Base-by-base conservation (phyloP, 2,329 filamentous ascomycete genomes). In the Thermothelomyces thermophilus region DNA sequence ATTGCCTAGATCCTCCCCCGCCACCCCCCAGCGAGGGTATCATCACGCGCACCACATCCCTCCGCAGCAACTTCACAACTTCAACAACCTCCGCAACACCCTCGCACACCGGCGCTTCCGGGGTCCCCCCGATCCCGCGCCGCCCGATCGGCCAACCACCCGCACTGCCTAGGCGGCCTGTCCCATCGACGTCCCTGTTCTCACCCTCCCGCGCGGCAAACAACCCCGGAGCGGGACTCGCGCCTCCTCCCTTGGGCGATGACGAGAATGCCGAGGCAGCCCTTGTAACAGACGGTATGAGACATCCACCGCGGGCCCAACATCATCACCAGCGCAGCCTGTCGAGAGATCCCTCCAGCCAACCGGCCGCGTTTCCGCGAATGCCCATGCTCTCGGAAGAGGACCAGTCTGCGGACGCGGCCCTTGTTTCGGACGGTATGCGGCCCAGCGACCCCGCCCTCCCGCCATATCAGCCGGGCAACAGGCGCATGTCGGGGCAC, bases 391-490 rank as follows among this genome's bases (percentile, higher is more conserved):
- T 50, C 37, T 52, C 45, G 11, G 53, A 55, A 16, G 55, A 58
- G 24, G 51, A 56, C 2, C 49, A 56, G 16, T 16, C 37, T 10
- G 57, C 50, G 24, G 56, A 54, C 30, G 36, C 51, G 41, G 56
- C 60, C 4, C 53, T 62, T 28, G 56, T 60, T 2, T 60, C 60
- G 11, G 60, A 62, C 47, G 60, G 60, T 24, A 60, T 60, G 56
- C 51, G 58, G 22, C 57, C 57, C 10, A 51, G 50, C 5, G 57
- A 60, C 40, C 53, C 59, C 8, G 59, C 56, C 30, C 45, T 66
- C 19, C 64, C 67, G 24, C 63, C 66, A 3, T 69, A 69, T 42
- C 57, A 62, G 3, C 66, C 65, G 6, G 58, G 62, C 6, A 57
- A 56, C 17, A 54, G 56, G 30, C 60, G 60, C 30, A 68, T 67